Evolutionary conservation across 2,329 filamentous ascomycete genomes (phyloP).

Genomic region (Cercospora nicotianae): DNA sequence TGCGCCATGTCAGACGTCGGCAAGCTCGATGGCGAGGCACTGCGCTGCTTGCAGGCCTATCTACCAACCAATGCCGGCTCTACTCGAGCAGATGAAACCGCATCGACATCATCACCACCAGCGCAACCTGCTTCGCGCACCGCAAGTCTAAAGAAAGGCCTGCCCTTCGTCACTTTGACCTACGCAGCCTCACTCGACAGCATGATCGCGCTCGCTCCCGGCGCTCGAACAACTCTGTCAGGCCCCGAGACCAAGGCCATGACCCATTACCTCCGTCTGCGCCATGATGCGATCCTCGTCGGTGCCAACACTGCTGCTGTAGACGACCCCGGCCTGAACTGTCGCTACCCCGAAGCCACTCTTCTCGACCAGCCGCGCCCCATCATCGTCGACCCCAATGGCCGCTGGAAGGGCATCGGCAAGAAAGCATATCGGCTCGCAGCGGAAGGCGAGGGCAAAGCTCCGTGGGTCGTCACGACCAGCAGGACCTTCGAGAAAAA

Average conservation of each 20-base stretch:
- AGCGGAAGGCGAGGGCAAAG: conserved; percentile 64
- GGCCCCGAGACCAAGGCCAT: conserved; percentile 82
- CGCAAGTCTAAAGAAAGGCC: conserved; percentile 2
- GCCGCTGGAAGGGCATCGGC: conserved; percentile 67
- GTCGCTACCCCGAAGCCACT: conserved; percentile 60
- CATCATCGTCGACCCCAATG: conserved; percentile 75
- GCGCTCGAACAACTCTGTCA: conserved; percentile 78
- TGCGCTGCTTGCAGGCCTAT: conserved; percentile 54
- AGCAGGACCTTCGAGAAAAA: conserved; percentile 7
- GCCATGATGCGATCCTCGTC: conserved; percentile 80
- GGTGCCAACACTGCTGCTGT: conserved; percentile 81
- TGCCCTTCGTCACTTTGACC: conserved; percentile 72
- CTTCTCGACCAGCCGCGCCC: conserved; percentile 70
- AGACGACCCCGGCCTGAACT: conserved; percentile 85
- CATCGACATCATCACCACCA: background rate
- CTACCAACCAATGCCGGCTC: conserved; percentile 37
- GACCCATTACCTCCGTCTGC: conserved; percentile 85
- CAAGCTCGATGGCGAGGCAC: conserved; percentile 41
- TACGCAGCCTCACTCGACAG: conserved; percentile 90
- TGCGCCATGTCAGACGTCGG: conserved; percentile 28
- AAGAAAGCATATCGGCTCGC: conserved; percentile 66
- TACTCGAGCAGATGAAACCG: conserved; percentile 5
- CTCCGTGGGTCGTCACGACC: conserved; percentile 56
- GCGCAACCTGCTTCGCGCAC: background rate
- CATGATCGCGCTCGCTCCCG: conserved; percentile 69